Base-by-base conservation (phyloP, 2,329 filamentous ascomycete genomes). In the Aspergillus fijiensis region DNA sequence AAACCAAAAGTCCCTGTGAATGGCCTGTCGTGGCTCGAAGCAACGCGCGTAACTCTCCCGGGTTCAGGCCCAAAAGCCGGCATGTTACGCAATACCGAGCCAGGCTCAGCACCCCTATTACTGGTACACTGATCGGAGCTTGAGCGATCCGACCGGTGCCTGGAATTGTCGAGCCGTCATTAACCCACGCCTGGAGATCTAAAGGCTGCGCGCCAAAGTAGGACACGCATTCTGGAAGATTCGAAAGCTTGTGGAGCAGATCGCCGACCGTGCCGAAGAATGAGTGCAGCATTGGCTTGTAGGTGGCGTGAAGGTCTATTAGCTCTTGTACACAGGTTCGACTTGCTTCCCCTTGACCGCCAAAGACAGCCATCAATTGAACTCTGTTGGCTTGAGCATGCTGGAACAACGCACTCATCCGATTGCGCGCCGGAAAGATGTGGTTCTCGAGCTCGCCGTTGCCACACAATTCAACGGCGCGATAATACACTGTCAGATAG, bases 41-140 rank as follows among this genome's bases (percentile, higher is more conserved):
- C 29, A 51, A 57, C 27, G 63, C 57, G 11, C 67, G 62, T 52
- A 77, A 57, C 7, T 72, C 69, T 3, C 73, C 74, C 0, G 75
- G 75, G 23, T 64, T 62, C 6, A 67, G 67, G 1, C 68, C 65
- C 9, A 69, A 60, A 12, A 70, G 58, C 12, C 67, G 70, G 60
- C 73, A 74, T 10, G 65, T 69, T 23, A 73, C 65, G 12, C 63
- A 58, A 49, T 73, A 74, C 59, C 70, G 66, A 21, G 72, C 63
- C 23, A 78, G 68, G 50, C 73, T 70, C 10, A 76, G 53, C 12
- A 77, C 62, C 0, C 74, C 76, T 21, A 77, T 77, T 6, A 78
- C 51, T 1, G 77, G 76, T 49, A 77, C 73, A 64, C 76, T 78
- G 19, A 78, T 68, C 4, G 76, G 73, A 4, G 75, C 71, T 2